Evolutionary conservation across 345 rosid species (phyloP).

Genomic region (Citrus hindsii): DNA sequence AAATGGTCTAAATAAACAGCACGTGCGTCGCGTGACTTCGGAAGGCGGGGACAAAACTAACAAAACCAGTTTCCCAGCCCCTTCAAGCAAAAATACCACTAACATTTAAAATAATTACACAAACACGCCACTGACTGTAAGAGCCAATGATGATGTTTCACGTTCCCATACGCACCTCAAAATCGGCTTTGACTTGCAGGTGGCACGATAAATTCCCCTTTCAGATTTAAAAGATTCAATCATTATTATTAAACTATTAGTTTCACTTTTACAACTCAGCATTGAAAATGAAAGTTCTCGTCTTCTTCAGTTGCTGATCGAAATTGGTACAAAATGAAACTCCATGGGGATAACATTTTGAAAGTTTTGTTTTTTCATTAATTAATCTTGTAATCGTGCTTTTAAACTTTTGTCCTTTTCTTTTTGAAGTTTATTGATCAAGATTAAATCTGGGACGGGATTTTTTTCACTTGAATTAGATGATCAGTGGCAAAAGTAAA

Average conservation of each 20-base stretch:
- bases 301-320: neutral
- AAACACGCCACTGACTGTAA: neutral
- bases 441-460: constrained; percentile 10
- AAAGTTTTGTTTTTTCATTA: neutral
- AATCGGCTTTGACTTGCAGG: constrained; percentile 14
- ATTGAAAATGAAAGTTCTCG: neutral
- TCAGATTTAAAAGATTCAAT: neutral
- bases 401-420: neutral
- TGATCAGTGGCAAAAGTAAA: neutral
- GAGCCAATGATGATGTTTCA: neutral
- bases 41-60: neutral
- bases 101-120: neutral
- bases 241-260: neutral
- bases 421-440: constrained; percentile 1
- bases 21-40: neutral
- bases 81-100: neutral
- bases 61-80: neutral
- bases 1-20: neutral
- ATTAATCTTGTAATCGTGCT: neutral
- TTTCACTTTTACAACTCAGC: constrained; percentile 7
- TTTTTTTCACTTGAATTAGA: neutral
- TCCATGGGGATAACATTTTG: neutral
- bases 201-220: neutral
- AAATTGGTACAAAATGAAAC: neutral
- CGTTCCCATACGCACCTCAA: neutral